Conservation (phyloP, 2,329 filamentous ascomycete genomes). For the Diaporthe aspalathi region DNA sequence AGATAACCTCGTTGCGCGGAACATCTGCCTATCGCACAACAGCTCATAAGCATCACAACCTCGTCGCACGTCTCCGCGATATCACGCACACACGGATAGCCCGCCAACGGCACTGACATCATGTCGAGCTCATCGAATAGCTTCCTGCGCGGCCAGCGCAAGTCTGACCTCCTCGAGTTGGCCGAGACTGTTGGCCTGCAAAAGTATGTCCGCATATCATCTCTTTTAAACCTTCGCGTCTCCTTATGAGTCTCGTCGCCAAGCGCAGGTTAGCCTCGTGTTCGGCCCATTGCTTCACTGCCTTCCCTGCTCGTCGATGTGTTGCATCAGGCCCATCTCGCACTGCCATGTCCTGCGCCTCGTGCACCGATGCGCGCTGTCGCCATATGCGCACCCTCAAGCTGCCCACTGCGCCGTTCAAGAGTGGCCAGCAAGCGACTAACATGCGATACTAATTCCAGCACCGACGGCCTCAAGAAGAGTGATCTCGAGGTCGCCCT, state of each 20-base stretch:
- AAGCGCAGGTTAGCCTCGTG: not conserved
- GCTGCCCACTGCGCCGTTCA: not conserved
- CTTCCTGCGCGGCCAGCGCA: conserved; percentile 85
- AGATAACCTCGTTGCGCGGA: conserved; percentile 1
- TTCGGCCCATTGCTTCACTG: not conserved
- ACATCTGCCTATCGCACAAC: conserved; percentile 24
- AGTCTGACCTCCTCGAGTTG: conserved; percentile 80
- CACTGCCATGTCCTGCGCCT: not conserved
- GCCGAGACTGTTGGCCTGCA: conserved; percentile 77
- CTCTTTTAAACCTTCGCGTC: conserved; percentile 28
- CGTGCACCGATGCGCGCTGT: not conserved
- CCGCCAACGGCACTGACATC: conserved; percentile 43
- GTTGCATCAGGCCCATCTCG: conserved; percentile 15
- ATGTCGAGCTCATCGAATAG: conserved; percentile 72
- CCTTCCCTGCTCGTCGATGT: not conserved
- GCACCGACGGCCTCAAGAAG: conserved; percentile 79
- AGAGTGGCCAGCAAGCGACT: not conserved
- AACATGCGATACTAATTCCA: conserved; percentile 51
- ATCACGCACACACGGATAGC: conserved; percentile 11
- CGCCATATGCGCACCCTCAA: not conserved
- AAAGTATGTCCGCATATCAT: conserved; percentile 67
- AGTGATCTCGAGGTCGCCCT: conserved; percentile 80
- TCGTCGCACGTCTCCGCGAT: conserved; percentile 47
- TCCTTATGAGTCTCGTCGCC: not conserved
- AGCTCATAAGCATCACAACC: conserved; percentile 43